Evolutionary conservation across 805 yeast genomes (phyloP), one percentile per base, ranked within the genome.

Genomic region (Teunomyces gatunensis): DNA sequence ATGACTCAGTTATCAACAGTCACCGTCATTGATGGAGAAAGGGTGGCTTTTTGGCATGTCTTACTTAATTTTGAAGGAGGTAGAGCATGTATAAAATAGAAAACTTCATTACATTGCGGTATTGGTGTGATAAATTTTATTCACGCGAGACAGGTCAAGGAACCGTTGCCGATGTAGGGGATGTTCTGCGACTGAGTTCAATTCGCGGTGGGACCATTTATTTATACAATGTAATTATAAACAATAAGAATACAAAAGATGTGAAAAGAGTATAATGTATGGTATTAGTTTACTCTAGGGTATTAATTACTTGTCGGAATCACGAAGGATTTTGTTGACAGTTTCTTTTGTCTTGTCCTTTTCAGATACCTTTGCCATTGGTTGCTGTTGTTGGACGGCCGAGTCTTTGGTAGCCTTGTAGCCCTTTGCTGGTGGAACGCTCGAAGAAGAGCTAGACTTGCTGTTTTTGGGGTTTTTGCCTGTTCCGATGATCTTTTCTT

Each of bases 401-500:
- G 39, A 23, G 3, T 27, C 46, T 18, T 48, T 48, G 18, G 50
- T 50, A 11, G 55, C 55, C 41, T 40, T 49, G 48, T 52, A 52
- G 17, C 55, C 55, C 42, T 48, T 47, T 6, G 27, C 28, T 9
- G 49, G 39, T 9, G 39, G 25, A 18, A 27, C 33, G n/a, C 34
- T 40, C 18, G 42, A n/a, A 9, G 37, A 6, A 11, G 18, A 18
- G 20, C 20, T 23, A 32, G 7, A 10, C 5, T 21, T 21, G 15
- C 11, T 12, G 18, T 23, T 39, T 36, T 27, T 45, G 25, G 48
- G 27, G 32, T 47, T 51, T 33, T 58, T 59, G 6, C 56, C 61
- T 2, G 57, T 52, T 10, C 64, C 65, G 13, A 59, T 52, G 13
- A 59, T 41, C 47, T 53, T 44, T 25, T 65, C 73, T 47, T 67